Evolutionary conservation across 129 eudicot species (phyloP).

Genomic region (Calendula officinalis): DNA sequence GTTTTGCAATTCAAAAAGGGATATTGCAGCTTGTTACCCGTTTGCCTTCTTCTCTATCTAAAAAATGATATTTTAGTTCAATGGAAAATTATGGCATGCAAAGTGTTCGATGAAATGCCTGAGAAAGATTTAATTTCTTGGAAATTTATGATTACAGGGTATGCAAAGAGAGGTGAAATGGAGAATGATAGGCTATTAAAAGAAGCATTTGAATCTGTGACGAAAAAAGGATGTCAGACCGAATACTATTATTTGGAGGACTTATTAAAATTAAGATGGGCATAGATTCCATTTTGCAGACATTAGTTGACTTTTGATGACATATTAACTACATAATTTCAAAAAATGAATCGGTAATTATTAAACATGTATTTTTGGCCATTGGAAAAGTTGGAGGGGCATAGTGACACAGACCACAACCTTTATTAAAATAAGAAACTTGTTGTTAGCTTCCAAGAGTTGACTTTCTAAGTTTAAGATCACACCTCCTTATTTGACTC

Average conservation of each 20-base stretch:
- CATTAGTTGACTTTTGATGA: not conserved
- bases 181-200: conserved; percentile 46
- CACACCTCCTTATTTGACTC: conserved; percentile 18
- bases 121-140: conserved; percentile 78
- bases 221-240: no score
- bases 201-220: no score
- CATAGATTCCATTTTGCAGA: no score
- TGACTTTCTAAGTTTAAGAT: conserved; percentile 32
- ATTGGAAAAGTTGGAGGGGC: conserved; percentile 37
- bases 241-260: no score
- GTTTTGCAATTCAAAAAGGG: no score
- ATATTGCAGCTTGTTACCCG: no score
- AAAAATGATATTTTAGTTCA: no score
- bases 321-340: not conserved
- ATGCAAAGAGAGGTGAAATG: conserved; percentile 65
- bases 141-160: conserved; percentile 83
- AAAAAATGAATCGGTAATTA: not conserved
- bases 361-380: conserved; percentile 8
- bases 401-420: conserved; percentile 18
- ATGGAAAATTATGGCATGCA: conserved; percentile 42
- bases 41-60: no score
- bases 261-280: no score
- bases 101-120: conserved; percentile 71
- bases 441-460: conserved; percentile 32
- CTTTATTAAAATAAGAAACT: conserved; percentile 20